A percentile compares a stretch with the other conserved stretches of the same genome.
Conservation (phyloP, 1,284 basidiomycete genomes). For the Laetiporus sulphureus region DNA sequence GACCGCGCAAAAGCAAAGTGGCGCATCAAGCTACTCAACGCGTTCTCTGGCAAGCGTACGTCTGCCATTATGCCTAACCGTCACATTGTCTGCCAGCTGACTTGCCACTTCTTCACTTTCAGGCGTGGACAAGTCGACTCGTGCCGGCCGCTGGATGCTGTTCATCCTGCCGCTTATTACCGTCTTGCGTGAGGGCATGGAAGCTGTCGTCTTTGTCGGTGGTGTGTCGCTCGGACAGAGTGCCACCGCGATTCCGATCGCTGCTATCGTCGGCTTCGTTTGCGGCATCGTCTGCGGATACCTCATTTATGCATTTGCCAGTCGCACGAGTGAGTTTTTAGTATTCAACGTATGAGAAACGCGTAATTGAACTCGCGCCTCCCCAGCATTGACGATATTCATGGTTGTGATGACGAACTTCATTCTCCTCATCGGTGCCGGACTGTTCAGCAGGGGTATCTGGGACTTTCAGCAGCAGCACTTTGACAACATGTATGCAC, state of each 20-base stretch:
- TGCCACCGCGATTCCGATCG: slow-evolving; percentile 82
- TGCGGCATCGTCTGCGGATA: slow-evolving; percentile 66
- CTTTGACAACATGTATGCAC: slow-evolving; percentile 48
- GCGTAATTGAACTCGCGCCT: not conserved
- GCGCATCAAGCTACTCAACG: slow-evolving; percentile 79
- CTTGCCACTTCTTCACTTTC: not conserved
- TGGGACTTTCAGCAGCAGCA: slow-evolving; percentile 65
- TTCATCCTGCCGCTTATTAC: slow-evolving; percentile 88
- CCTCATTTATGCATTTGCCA: slow-evolving; percentile 72
- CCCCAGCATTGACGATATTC: slow-evolving; percentile 71
- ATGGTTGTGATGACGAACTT: slow-evolving; percentile 85
- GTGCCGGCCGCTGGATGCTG: slow-evolving; percentile 74
- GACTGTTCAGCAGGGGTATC: slow-evolving; percentile 73
- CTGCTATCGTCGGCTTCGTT: slow-evolving; percentile 78
- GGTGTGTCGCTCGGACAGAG: slow-evolving; percentile 82
- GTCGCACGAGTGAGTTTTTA: slow-evolving; percentile 53
- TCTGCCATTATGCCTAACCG: no score
- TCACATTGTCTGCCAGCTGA: no score
- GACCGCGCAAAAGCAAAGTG: slow-evolving; percentile 80
- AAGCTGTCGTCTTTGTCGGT: slow-evolving; percentile 90
- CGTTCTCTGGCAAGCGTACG: slow-evolving; percentile 61
- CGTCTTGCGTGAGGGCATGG: slow-evolving; percentile 84
- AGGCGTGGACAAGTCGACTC: slow-evolving; percentile 37
- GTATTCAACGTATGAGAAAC: not conserved
- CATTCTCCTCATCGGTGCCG: slow-evolving; percentile 86